Evolutionary conservation across 140 eudicot species (phyloP), one percentile per base, ranked within the genome.

Genomic region (Bidens hawaiensis): DNA sequence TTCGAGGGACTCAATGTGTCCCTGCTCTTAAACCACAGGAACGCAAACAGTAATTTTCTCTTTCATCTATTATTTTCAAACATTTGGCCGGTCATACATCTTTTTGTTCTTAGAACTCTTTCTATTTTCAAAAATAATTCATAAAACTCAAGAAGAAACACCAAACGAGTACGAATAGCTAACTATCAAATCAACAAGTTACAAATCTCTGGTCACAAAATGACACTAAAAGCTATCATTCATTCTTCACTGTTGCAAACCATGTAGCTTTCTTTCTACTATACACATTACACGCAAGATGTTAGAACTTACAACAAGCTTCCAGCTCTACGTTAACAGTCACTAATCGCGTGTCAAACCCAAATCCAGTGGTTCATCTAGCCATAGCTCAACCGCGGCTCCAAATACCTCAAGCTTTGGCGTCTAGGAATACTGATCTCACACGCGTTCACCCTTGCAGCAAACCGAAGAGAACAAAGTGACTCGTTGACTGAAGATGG

Each of bases 341-440:
- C 73, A 62, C 40, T 22, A 34, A 34, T 34, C 42, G 17, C 19
- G 55, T 51, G 31, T 24, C 21, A 7, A 34, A 59, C 27, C 48
- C 67, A 16, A 10, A 34, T 34, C 45, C 46, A 17, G 17, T 12
- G 47, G 16, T 57, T 30, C 46, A 10, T 34, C 73, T 64, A 83
- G 53, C 95, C 95, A 45, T 75, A 83, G 80, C 94, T 90, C 68
- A 90, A 47, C 13, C 94, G 82, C 33, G 94, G 80, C 66, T 87
- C 96, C 54, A 76, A 60, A 51, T 80, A 80, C 38, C 94, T 78
- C 78, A 74, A 76, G 22, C 94, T 90, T 79, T 90, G 97, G 30
- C 96, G 95, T 41, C 96, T n/a, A n/a, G n/a, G n/a, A n/a, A 90
- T 78, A 47, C 97, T 94, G 65, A 90, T 90, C 79, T 90, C 97